Base-by-base conservation (phyloP, 495 filamentous ascomycete species). In the Cladorrhinum samala region DNA sequence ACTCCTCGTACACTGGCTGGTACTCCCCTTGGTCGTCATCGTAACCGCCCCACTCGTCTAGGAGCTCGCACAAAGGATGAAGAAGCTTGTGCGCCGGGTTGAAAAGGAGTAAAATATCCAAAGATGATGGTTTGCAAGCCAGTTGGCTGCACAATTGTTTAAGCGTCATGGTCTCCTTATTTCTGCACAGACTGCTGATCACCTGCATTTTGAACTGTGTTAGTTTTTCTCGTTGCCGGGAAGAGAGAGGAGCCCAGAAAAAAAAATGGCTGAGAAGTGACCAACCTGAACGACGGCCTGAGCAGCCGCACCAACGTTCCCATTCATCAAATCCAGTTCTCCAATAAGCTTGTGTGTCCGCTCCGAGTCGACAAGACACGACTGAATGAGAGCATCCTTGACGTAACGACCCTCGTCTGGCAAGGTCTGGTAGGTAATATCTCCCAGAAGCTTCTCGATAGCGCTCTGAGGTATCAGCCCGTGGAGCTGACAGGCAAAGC, bases 1-100 rank as follows among this genome's bases (percentile, higher is more conserved):
- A 98, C 55, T 98, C 94, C 57, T 97, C 92, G 61, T 97, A 97
- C 1, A 96, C 87, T 0, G 92, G 93, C 63, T 96, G 91, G 59
- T 93, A 93, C 64, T 98, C 93, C 33, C 85, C 84, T 74, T 95
- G 89, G 49, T 96, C 92, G 56, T 95, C 92, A 54, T 96, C 92
- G 68, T 92, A 94, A 16, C 79, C 62, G 2, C 54, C 77, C 93
- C 92, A 98, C 43, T 83, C 82, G 68, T 97, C 90, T 8, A 98
- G 72, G 8, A 96, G 69, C 25, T 85, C 77, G 61, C 91, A 96
- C 11, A 98, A 72, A 16, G 93, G 91, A 50, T 89, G 83, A 2
- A 97, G 68, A 17, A 97, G 78, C 30, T 81, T 80, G 38, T 81
- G 78, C 7, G 89, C 78, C 48, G 82, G 87, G 39, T 88, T 82